Evolutionary conservation across 805 yeast genomes (phyloP), one percentile per base, ranked within the genome.

Genomic region (Teunomyces stri): DNA sequence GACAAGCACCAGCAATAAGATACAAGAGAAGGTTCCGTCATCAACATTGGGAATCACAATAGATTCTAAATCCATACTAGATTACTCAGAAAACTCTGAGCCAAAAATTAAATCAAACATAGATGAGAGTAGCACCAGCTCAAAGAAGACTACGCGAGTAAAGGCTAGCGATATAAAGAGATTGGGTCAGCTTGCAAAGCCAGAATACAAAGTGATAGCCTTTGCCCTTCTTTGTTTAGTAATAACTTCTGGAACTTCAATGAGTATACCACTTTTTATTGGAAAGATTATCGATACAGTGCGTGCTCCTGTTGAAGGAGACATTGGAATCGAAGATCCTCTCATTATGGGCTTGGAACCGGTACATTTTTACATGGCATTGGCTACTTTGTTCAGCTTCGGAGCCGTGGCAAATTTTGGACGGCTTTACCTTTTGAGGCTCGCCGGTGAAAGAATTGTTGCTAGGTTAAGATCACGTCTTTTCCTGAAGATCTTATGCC

Each of bases 271-370:
- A 6, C 70, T 85, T 39, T 75, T 89, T 20, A 86, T 92, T 47
- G 98, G 98, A 28, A 87, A 87, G 58, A 83, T 91, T 42, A 77
- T 92, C 16, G 98, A 91, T 63, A 78, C 84, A 2, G 82, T 87
- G 4, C 77, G 69, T 44, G 68, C 65, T 2, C 50, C 52, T 3
- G 27, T 25, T 3, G 61, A 54, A 46, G 44, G 47, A 48, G 36
- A 55, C 18, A 22, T 37, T 5, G 47, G 30, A 10, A 16, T 16
- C 6, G 41, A 33, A 10, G 36, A 42, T 10, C 22, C 16, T 5
- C 25, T 31, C 3, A 56, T 69, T 12, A 76, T 78, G 50, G 95
- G 96, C 0, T 59, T 88, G 11, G 73, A 87, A 0, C 74, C 81
- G 45, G 57, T 68, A n/a, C 77, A 79, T 38, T 92, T 92, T 62